Evolutionary conservation across 2,329 filamentous ascomycete genomes (phyloP), one percentile per base, ranked within the genome.

Genomic region (Aspergillus caelatus): DNA sequence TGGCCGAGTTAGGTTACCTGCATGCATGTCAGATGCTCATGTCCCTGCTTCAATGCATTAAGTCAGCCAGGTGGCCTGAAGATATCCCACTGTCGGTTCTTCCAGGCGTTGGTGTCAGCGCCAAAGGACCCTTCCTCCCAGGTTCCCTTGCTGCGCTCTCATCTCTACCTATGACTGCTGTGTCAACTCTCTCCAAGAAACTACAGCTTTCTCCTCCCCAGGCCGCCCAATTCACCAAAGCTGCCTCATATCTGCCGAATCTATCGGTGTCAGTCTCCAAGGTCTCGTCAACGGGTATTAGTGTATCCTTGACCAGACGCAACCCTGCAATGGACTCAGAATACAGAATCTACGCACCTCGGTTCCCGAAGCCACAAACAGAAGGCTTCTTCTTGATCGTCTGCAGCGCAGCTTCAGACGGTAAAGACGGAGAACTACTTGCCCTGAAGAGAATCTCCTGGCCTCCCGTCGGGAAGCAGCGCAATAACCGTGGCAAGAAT

Each of bases 301-400:
- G 71, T 9, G 68, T 80, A 7, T 70, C 80, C 2, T 75, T 97
- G 16, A 83, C 82, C 48, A 88, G 94, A 0, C 80, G 86, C 57
- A 97, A 96, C 76, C 75, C 85, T 1, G 78, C 90, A 4, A 81
- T 82, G 14, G 86, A 90, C 73, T 81, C 84, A 10, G 91, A 93
- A 1, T 89, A 87, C 56, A 87, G 90, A 65, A 91, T 97, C 74
- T 97, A 90, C 71, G 93, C 95, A 0, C 94, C 96, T 3, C 86
- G 87, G 26, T 98, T 96, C 79, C 94, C 94, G 1, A 99, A 99
- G 79, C 89, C 93, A 19, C 95, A 99, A 78, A 95, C 89, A 0
- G 95, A 99, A 74, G 94, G 94, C 0, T 98, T 90, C 86, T 98
- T 99, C 77, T 87, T 95, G 16, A 75, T 98, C 26, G 85, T 96